phyloP scores from a whole-genome alignment of 73 alveolate species.

The Blepharisma stoltei region DNA sequence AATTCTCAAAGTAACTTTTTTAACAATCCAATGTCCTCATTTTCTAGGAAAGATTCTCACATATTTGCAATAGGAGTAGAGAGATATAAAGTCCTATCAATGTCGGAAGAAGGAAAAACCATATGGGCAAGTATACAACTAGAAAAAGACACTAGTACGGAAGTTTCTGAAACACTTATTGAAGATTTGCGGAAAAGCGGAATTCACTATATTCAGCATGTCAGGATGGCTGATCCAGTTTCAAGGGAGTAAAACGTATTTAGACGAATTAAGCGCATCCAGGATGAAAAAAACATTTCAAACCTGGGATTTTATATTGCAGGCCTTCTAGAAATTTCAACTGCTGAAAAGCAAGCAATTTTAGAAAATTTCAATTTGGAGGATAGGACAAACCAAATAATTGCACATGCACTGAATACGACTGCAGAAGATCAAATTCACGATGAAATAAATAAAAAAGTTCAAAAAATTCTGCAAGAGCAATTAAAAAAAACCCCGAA shows the following conservation, averaged over 20 bases:
- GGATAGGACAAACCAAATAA: not conserved
- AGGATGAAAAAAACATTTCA: not conserved
- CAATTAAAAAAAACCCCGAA: not conserved
- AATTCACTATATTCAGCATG: no score
- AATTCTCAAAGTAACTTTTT: no score
- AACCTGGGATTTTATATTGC: conserved; percentile 11
- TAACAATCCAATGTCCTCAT: no score
- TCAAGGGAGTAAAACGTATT: no score
- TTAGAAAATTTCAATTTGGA: not conserved
- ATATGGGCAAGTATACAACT: not conserved
- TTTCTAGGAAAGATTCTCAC: no score
- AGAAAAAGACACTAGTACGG: no score
- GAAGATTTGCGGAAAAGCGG: no score
- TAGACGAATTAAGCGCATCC: not conserved
- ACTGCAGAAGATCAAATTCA: not conserved
- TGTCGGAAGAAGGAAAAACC: not conserved
- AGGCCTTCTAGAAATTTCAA: not conserved
- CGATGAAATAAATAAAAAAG: not conserved
- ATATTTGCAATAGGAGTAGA: not conserved
- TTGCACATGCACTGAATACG: not conserved
- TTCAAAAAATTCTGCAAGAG: not conserved
- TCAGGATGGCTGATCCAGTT: no score
- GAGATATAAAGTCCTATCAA: not conserved
- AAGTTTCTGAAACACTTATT: no score
- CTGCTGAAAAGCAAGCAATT: not conserved